These are phyloP conservation scores for Platismatia glauca DNA, from an alignment of 495 filamentous ascomycete genomes.

Conservation along the genomic window DNA sequence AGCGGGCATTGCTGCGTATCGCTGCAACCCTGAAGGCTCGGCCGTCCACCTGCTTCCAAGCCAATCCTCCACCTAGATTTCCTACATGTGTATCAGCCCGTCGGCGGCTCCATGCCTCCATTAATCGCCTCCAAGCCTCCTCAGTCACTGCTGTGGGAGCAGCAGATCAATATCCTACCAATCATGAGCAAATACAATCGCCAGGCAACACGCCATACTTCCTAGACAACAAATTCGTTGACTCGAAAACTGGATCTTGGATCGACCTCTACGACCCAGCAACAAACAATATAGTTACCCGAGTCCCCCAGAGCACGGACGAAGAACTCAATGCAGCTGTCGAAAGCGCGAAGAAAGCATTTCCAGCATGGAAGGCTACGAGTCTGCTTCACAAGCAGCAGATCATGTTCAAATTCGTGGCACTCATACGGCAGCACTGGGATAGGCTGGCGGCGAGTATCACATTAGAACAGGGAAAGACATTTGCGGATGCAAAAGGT, in stretches of 20 bases:
- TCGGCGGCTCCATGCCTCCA: constrained; percentile 7
- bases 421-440: constrained; percentile 88
- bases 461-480: constrained; percentile 97
- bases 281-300: constrained; percentile 94
- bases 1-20: background rate
- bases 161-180: constrained; percentile 66
- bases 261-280: constrained; percentile 93
- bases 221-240: constrained; percentile 78
- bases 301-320: constrained; percentile 92
- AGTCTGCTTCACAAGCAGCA: constrained; percentile 81
- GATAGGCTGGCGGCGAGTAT: constrained; percentile 91
- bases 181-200: constrained; percentile 65
- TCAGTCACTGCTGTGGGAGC: constrained; percentile 47
- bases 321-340: constrained; percentile 84
- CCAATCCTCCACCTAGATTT: background rate
- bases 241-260: constrained; percentile 67
- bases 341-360: constrained; percentile 79
- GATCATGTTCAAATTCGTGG: constrained; percentile 95
- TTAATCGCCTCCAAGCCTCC: constrained; percentile 21
- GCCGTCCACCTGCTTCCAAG: background rate
- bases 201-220: constrained; percentile 83
- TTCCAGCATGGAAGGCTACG: constrained; percentile 75
- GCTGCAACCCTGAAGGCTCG: background rate
- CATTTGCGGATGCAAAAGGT: constrained; percentile 88
- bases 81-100: background rate